Evolutionary conservation across 1,139 yeast genomes (phyloP).

Genomic region (Protomyces inouyei): DNA sequence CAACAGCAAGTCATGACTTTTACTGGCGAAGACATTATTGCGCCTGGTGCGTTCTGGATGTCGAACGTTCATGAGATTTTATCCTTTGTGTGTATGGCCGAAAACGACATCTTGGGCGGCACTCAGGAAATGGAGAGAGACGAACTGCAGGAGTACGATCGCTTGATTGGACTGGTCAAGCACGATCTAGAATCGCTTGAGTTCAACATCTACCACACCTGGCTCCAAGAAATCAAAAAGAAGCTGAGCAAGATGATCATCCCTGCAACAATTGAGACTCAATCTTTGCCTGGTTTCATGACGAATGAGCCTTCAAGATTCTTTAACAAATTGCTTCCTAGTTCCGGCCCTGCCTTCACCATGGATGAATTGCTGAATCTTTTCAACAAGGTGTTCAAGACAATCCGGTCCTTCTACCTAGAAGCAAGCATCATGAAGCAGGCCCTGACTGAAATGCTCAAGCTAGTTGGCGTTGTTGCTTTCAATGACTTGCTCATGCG

Average conservation of each 20-base stretch:
- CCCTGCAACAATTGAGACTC: constrained; percentile 89
- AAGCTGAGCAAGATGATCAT: constrained; percentile 87
- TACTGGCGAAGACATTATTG: constrained; percentile 79
- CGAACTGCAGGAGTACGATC: constrained; percentile 85
- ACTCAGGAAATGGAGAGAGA: constrained; percentile 77
- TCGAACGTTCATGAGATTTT: constrained; percentile 93
- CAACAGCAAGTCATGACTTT: constrained; percentile 51
- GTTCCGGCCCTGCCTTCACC: constrained; percentile 58
- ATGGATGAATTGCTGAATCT: constrained; percentile 93
- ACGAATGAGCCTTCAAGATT: constrained; percentile 85
- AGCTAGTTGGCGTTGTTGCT: constrained; percentile 87
- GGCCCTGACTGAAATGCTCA: constrained; percentile 76
- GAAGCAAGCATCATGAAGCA: constrained; percentile 81
- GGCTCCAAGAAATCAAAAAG: constrained; percentile 95
- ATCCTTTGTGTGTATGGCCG: constrained; percentile 92
- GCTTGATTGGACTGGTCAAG: constrained; percentile 83
- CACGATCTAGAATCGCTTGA: constrained; percentile 92
- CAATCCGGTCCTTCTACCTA: constrained; percentile 85
- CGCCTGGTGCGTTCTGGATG: constrained; percentile 96
- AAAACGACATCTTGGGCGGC: constrained; percentile 77
- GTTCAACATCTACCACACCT: constrained; percentile 89
- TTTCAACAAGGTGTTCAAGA: constrained; percentile 87
- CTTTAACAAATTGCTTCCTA: constrained; percentile 73
- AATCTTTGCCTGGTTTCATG: constrained; percentile 92
- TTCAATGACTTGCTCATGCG: constrained; percentile 95